phyloP scores from a whole-genome alignment of 2,329 filamentous ascomycete species.

The Sarocladiaceae sp. region DNA sequence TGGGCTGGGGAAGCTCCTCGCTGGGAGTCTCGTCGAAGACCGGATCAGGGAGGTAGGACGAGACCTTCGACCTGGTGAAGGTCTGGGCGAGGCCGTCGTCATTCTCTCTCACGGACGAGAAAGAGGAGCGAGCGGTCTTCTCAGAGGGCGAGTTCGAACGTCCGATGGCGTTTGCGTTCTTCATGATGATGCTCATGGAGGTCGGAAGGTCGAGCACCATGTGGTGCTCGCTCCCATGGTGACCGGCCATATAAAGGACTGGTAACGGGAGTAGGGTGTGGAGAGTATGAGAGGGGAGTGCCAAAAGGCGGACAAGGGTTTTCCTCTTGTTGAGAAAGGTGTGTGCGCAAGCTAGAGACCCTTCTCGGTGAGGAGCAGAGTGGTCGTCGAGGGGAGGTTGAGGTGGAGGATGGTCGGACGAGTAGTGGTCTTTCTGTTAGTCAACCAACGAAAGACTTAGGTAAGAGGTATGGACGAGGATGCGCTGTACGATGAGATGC shows the following conservation, averaged over 20 bases:
- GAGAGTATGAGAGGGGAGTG: conserved; percentile 13
- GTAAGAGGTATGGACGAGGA: conserved; percentile 17
- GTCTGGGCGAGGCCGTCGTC: conserved; percentile 56
- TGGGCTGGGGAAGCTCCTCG: conserved; percentile 36
- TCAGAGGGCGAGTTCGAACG: conserved; percentile 33
- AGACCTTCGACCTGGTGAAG: conserved; percentile 60
- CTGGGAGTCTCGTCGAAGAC: conserved; percentile 46
- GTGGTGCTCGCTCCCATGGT: conserved; percentile 22
- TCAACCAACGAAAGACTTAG: conserved; percentile 21
- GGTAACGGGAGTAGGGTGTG: conserved; percentile 1
- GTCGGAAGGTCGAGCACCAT: conserved; percentile 23
- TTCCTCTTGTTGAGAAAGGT: background rate
- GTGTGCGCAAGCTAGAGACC: background rate
- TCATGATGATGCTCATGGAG: conserved; percentile 24
- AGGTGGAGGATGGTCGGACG: background rate
- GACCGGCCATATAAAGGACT: conserved; percentile 22
- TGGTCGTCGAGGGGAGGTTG: background rate
- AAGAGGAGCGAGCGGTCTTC: conserved; percentile 47
- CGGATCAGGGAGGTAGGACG: conserved; percentile 52
- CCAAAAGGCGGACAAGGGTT: too few relatives aligned
- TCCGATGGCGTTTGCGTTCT: conserved; percentile 33
- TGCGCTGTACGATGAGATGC: conserved; percentile 9
- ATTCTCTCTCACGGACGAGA: conserved; percentile 59
- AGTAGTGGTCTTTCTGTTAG: conserved; percentile 19
- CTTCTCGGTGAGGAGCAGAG: background rate